These are phyloP conservation scores for Candida palmyrensis DNA, from an alignment of 805 yeast species.

Conservation along the genomic window DNA sequence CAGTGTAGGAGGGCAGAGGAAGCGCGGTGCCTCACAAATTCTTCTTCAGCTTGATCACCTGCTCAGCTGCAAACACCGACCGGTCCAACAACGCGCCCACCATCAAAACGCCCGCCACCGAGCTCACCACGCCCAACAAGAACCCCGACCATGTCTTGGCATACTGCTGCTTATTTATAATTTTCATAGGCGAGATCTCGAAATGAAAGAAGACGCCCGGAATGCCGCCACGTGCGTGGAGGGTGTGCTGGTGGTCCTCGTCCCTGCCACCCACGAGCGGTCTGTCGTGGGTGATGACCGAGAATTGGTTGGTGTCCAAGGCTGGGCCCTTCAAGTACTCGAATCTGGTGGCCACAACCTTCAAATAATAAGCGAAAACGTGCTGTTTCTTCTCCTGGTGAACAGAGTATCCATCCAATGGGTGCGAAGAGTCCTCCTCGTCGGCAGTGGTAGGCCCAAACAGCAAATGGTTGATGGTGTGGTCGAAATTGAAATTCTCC, in stretches of 20 bases:
- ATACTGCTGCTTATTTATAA: constrained; percentile 74
- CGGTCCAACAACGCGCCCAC: constrained; percentile 87
- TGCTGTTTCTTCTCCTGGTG: constrained; percentile 48
- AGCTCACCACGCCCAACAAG: constrained; percentile 75
- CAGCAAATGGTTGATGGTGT: constrained; percentile 71
- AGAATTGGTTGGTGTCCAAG: constrained; percentile 83
- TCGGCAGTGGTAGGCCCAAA: constrained; percentile 57
- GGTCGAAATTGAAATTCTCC: constrained; percentile 68
- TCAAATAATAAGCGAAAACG: constrained; percentile 72
- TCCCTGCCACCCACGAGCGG: constrained; percentile 85
- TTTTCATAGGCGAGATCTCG: constrained; percentile 90
- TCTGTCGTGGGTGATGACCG: constrained; percentile 83
- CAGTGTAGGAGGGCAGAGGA: too few species aligned
- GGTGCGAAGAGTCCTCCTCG: constrained; percentile 45
- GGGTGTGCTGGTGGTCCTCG: constrained; percentile 82
- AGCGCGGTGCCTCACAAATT: constrained; percentile 26
- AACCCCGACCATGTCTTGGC: constrained; percentile 80
- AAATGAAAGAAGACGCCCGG: constrained; percentile 87
- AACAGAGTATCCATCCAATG: constrained; percentile 54
- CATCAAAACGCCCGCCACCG: constrained; percentile 89
- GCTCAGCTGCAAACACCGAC: constrained; percentile 85
- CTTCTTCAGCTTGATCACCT: constrained; percentile 65
- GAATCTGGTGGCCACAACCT: constrained; percentile 86
- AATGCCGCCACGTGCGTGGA: constrained; percentile 78
- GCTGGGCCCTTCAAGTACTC: constrained; percentile 51